Base-by-base conservation (phyloP, 441 rosid species). In the Populus hybrid region DNA sequence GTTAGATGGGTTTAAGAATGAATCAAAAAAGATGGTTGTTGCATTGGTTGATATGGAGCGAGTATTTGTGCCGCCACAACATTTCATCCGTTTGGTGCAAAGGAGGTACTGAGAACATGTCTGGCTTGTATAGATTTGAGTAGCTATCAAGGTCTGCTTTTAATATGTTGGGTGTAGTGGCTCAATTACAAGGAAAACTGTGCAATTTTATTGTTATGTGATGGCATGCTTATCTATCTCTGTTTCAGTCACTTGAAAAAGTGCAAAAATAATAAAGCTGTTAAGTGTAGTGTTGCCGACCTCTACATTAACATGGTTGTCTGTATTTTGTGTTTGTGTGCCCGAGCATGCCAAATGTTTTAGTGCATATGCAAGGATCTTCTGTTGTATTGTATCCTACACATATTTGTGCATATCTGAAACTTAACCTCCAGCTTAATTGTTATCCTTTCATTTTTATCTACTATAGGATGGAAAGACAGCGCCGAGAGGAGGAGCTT, bases 1-100 rank as follows among this genome's bases (percentile, higher is more conserved):
- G 50, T 90, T 95, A 56, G 99, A 95, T 79, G 90, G 83, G 70
- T 95, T 95, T 83, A 95, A 93, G 86, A 88, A 69, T 80, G 98
- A 95, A 80, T 89, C 99, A 67, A 93, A 86, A 77, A 93, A 88
- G 81, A 95, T 95, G 99, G 99, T 95, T 21, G 90, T 93, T 80
- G 99, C 99, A 20, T 83, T 95, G 50, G 98, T 95, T 78, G 99
- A 95, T 81, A 95, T 95, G 99, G 99, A 95, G 86, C 97, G 99
- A 65, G 96, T 90, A 59, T 95, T 95, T 85, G 99, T 95, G 75
- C 99, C 99, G 42, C 98, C 99, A 69, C 99, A 95, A 74, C 98
- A 93, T 82, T 95, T 95, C 84, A 95, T 95, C 80, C 97, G 99
- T 64, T 83, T 95, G 81, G 95, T 95, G 83, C 99, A 95, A 74